Percentiles rank a stretch among this genome's conserved stretches.
Conservation (phyloP, 2,329 filamentous ascomycete genomes). For the Verticillium longisporum region DNA sequence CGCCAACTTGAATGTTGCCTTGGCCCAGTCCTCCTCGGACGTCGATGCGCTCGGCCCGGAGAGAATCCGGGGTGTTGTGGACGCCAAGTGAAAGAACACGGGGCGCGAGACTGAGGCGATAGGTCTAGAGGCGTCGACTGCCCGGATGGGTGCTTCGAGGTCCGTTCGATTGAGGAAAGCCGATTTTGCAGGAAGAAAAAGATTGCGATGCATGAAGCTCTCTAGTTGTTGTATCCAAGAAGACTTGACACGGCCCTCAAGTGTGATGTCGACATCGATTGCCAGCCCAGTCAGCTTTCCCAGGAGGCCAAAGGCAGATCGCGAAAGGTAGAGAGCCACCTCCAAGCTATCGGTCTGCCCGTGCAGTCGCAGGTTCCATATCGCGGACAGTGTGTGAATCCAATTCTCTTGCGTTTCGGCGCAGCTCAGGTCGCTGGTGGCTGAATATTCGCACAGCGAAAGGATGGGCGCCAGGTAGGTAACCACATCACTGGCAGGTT, state of each 20-base stretch:
- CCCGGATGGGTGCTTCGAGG: constrained; percentile 31
- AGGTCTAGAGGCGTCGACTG: constrained; percentile 29
- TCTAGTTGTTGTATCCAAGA: constrained; percentile 41
- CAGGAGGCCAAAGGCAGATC: constrained; percentile 29
- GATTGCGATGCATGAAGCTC: constrained; percentile 40
- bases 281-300: constrained; percentile 28
- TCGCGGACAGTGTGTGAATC: constrained; percentile 34
- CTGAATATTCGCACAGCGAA: constrained; percentile 32
- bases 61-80: constrained; percentile 18
- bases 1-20: constrained; percentile 23
- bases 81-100: constrained; percentile 37
- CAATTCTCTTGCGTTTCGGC: constrained; percentile 34
- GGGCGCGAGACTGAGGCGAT: constrained; percentile 29
- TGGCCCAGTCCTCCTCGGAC: constrained; percentile 32
- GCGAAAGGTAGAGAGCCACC: constrained; percentile 40
- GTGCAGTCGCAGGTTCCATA: constrained; percentile 51
- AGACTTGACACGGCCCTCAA: constrained; percentile 17
- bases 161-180: constrained; percentile 36
- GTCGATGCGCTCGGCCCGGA: constrained; percentile 28
- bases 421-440: constrained; percentile 23
- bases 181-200: constrained; percentile 44
- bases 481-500: constrained; percentile 38
- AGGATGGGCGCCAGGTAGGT: constrained; percentile 38
- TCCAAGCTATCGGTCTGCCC: constrained; percentile 38
- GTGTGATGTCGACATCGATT: constrained; percentile 8